These are phyloP conservation scores for Durotheca rogersii DNA, from an alignment of 495 filamentous ascomycete genomes.

Conservation along the genomic window DNA sequence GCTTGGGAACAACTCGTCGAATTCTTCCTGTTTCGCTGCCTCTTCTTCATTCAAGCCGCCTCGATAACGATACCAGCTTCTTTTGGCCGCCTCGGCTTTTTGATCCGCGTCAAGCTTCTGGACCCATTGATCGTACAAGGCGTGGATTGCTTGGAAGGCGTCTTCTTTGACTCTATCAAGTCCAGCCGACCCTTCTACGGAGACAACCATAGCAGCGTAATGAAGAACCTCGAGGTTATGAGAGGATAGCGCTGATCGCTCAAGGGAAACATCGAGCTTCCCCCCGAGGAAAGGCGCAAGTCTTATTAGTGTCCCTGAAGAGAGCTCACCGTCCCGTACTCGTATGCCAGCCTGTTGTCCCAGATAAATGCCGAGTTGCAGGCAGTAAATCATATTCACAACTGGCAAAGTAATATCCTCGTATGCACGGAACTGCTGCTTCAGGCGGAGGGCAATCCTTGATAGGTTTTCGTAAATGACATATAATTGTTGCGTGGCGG, in stretches of 20 bases:
- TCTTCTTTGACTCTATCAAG: constrained; percentile 40
- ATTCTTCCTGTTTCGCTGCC: constrained; percentile 72
- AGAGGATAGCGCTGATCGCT: constrained; percentile 33
- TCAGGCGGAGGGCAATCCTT: constrained; percentile 66
- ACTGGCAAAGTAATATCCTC: constrained; percentile 80
- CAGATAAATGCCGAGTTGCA: constrained; percentile 74
- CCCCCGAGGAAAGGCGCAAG: constrained; percentile 67
- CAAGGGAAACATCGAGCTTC: constrained; percentile 24
- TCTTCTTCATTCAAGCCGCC: constrained; percentile 73
- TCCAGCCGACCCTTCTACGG: constrained; percentile 42
- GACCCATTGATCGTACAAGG: constrained; percentile 77
- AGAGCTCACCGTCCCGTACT: constrained; percentile 26
- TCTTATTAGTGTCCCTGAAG: constrained; percentile 45
- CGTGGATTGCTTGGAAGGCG: constrained; percentile 59
- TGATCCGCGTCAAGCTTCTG: constrained; percentile 69
- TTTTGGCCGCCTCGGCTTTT: constrained; percentile 66
- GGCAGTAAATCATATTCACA: constrained; percentile 75
- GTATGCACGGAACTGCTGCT: constrained; percentile 67
- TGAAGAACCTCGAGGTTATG: constrained; percentile 51
- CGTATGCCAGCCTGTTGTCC: constrained; percentile 41
- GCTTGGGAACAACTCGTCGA: constrained; percentile 77
- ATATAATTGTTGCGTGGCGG: constrained; percentile 47
- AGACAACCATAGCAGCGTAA: constrained; percentile 39
- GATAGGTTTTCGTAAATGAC: constrained; percentile 71
- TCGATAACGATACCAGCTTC: constrained; percentile 76